These are phyloP conservation scores for Phytophthora pluvialis DNA, from an alignment of 352 stramenopile genomes.

Conservation along the genomic window DNA sequence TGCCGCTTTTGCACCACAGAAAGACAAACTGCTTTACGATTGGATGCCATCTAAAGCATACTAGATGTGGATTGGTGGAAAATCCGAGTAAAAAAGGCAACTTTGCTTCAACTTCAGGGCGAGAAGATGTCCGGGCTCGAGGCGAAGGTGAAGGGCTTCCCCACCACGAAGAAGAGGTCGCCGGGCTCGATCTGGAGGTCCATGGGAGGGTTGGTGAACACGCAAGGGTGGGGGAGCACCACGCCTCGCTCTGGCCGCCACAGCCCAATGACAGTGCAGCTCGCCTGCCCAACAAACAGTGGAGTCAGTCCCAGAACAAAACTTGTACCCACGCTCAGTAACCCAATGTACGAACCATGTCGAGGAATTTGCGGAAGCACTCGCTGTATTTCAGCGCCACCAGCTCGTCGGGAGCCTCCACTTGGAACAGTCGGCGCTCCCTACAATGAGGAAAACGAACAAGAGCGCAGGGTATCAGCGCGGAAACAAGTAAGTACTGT, in stretches of 20 bases:
- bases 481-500: no score
- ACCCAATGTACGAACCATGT: slow-evolving; percentile 42
- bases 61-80: slow-evolving; percentile 8
- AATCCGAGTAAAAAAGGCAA: slow-evolving; percentile 13
- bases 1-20: slow-evolving; percentile 17
- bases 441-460: slow-evolving; percentile 27
- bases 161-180: slow-evolving; percentile 77
- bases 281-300: slow-evolving; percentile 40
- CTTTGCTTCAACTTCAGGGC: slow-evolving; percentile 23
- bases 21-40: background rate
- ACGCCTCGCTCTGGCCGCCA: slow-evolving; percentile 63
- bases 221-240: slow-evolving; percentile 68
- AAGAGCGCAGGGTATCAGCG: background rate
- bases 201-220: slow-evolving; percentile 64
- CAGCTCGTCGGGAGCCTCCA: slow-evolving; percentile 58
- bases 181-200: slow-evolving; percentile 63
- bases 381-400: slow-evolving; percentile 57
- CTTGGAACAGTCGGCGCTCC: slow-evolving; percentile 70
- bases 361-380: slow-evolving; percentile 79
- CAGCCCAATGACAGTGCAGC: slow-evolving; percentile 65
- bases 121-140: slow-evolving; percentile 44
- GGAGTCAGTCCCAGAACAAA: background rate
- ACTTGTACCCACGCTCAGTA: background rate
- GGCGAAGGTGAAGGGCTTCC: slow-evolving; percentile 60
- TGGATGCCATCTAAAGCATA: slow-evolving; percentile 8